phyloP scores from a whole-genome alignment of 495 filamentous ascomycete species.

The Jackrogersella minutella region DNA sequence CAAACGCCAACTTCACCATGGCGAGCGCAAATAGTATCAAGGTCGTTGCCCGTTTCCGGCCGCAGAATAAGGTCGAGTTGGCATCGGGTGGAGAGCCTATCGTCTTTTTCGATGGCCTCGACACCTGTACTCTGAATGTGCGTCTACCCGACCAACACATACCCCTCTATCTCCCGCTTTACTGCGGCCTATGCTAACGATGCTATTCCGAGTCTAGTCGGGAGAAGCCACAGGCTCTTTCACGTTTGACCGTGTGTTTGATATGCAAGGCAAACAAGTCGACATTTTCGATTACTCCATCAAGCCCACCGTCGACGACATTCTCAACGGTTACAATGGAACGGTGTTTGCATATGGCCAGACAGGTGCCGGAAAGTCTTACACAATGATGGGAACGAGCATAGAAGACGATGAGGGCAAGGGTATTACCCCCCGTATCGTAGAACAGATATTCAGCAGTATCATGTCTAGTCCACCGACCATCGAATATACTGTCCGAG shows the following conservation, averaged over 20 bases:
- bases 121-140: constrained; percentile 89
- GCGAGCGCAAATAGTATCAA: constrained; percentile 66
- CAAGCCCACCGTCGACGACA: constrained; percentile 93
- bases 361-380: constrained; percentile 98
- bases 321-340: constrained; percentile 98
- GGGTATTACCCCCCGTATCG: constrained; percentile 96
- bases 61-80: constrained; percentile 93
- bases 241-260: constrained; percentile 97
- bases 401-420: constrained; percentile 90
- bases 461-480: constrained; percentile 89
- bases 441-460: constrained; percentile 96
- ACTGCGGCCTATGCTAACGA: constrained; percentile 9
- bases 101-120: constrained; percentile 84
- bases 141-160: constrained; percentile 46
- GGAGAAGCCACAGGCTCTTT: constrained; percentile 84
- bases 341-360: constrained; percentile 99
- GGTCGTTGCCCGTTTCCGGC: constrained; percentile 96
- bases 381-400: constrained; percentile 98
- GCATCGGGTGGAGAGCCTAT: constrained; percentile 89
- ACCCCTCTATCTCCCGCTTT: constrained; percentile 10
- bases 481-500: constrained; percentile 96
- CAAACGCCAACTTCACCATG: constrained; percentile 54
- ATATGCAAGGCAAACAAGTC: constrained; percentile 83
- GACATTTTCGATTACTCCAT: constrained; percentile 99
- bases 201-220: constrained; percentile 63